phyloP scores from a whole-genome alignment of 2,329 filamentous ascomycete species.

The Aureobasidium musti region DNA sequence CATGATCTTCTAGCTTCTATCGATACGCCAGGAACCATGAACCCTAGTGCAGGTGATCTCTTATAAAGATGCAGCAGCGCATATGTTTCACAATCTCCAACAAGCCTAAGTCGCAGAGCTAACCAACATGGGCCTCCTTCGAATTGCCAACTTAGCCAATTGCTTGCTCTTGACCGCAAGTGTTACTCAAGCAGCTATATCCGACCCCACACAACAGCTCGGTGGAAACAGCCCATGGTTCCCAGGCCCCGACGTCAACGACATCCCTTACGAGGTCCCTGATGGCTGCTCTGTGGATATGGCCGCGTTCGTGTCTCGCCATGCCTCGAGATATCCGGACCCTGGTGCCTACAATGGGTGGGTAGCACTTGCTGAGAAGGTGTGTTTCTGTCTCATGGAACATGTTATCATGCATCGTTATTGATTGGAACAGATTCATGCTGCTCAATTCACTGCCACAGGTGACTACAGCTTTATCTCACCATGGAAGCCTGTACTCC shows the following conservation, averaged over 20 bases:
- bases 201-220: constrained; percentile 37
- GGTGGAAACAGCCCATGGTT: constrained; percentile 48
- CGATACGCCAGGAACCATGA: neutral
- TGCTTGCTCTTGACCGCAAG: neutral
- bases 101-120: constrained; percentile 7
- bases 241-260: constrained; percentile 32
- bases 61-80: constrained; percentile 23
- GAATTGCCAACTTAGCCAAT: neutral
- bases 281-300: constrained; percentile 61
- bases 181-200: constrained; percentile 1
- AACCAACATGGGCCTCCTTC: neutral
- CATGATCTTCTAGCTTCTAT: neutral
- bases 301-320: constrained; percentile 61
- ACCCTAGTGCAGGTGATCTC: neutral
- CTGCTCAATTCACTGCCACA: constrained; percentile 55
- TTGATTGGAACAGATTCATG: constrained; percentile 51
- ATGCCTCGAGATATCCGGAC: constrained; percentile 66
- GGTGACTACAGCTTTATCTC: constrained; percentile 59
- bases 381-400: neutral
- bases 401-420: neutral
- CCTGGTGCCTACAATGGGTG: constrained; percentile 61
- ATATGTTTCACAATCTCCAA: neutral
- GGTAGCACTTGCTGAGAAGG: constrained; percentile 42
- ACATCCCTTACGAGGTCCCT: constrained; percentile 57
- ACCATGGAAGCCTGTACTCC: constrained; percentile 60